Conservation (phyloP, 495 filamentous ascomycete genomes). For the Aspergillus baeticus region DNA sequence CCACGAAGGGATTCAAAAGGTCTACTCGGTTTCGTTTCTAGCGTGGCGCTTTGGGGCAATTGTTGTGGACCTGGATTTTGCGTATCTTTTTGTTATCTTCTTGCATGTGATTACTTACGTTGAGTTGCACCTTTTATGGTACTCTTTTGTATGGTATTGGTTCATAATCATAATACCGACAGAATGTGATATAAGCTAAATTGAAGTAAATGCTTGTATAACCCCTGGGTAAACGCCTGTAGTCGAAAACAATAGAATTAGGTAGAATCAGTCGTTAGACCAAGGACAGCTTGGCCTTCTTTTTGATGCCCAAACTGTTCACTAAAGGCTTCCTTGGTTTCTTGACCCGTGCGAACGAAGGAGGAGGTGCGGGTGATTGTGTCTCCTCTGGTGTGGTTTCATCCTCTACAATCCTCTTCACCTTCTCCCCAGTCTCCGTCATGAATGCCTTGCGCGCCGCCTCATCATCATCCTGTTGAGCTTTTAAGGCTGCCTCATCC, state of each 20-base stretch:
- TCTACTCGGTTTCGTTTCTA: conserved; percentile 24
- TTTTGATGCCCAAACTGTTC: conserved; percentile 83
- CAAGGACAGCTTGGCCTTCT: conserved; percentile 59
- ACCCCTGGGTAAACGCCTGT: background rate
- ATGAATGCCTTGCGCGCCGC: conserved; percentile 76
- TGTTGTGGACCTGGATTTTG: conserved; percentile 23
- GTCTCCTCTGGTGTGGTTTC: conserved; percentile 28
- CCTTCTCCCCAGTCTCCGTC: conserved; percentile 56
- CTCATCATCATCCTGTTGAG: conserved; percentile 86
- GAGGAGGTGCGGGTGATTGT: conserved; percentile 44
- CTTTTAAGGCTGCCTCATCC: conserved; percentile 59
- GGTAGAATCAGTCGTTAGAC: conserved; percentile 27
- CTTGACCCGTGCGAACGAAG: conserved; percentile 71
- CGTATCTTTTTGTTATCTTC: conserved; percentile 15
- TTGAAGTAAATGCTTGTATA: background rate
- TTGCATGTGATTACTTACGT: conserved; percentile 1
- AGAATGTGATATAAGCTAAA: background rate
- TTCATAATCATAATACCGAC: conserved; percentile 9
- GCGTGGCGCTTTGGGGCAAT: conserved; percentile 34
- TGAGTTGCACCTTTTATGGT: conserved; percentile 10
- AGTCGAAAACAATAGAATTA: background rate
- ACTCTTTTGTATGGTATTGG: conserved; percentile 5
- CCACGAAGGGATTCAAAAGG: conserved; percentile 12
- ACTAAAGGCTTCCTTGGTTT: conserved; percentile 81
- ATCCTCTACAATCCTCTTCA: conserved; percentile 49